Conservation (phyloP, 2,329 filamentous ascomycete genomes). For the Canariomyces notabilis region DNA sequence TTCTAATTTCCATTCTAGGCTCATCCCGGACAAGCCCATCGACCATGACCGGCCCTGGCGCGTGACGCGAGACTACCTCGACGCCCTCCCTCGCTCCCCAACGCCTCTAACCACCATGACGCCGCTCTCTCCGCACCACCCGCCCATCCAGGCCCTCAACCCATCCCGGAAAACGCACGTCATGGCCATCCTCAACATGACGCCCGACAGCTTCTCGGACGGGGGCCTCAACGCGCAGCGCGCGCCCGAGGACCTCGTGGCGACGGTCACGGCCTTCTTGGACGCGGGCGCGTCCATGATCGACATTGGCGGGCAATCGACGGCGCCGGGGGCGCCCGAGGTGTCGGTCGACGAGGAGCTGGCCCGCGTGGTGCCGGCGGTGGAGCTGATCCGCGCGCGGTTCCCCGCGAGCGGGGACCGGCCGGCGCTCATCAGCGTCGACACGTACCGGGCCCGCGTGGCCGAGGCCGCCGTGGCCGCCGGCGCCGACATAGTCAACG, state of each 20-base stretch:
- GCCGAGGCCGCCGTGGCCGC: slow-evolving; percentile 69
- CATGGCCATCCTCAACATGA: slow-evolving; percentile 94
- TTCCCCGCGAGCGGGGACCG: slow-evolving; percentile 57
- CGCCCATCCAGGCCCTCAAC: slow-evolving; percentile 54
- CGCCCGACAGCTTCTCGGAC: slow-evolving; percentile 95
- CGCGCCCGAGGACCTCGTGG: slow-evolving; percentile 45
- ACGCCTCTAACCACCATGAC: slow-evolving; percentile 55
- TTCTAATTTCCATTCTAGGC: slow-evolving; percentile 33
- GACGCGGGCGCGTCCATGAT: slow-evolving; percentile 72
- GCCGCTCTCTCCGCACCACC: slow-evolving; percentile 44
- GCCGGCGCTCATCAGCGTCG: slow-evolving; percentile 73
- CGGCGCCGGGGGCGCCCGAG: slow-evolving; percentile 67
- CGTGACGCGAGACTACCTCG: slow-evolving; percentile 55
- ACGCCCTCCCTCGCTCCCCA: slow-evolving; percentile 47
- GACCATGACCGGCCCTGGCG: slow-evolving; percentile 54
- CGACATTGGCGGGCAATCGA: slow-evolving; percentile 91
- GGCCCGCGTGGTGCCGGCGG: slow-evolving; percentile 71
- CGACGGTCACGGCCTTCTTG: slow-evolving; percentile 59
- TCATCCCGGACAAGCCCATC: slow-evolving; percentile 51
- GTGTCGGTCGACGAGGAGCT: slow-evolving; percentile 70
- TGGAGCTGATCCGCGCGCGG: slow-evolving; percentile 63
- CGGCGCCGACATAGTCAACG: slow-evolving; percentile 91
- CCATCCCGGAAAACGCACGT: slow-evolving; percentile 63
- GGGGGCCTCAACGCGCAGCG: slow-evolving; percentile 60
- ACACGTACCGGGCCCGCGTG: slow-evolving; percentile 85